Evolutionary conservation across 1,284 basidiomycete genomes (phyloP).

Genomic region (Puccinia novopanici): DNA sequence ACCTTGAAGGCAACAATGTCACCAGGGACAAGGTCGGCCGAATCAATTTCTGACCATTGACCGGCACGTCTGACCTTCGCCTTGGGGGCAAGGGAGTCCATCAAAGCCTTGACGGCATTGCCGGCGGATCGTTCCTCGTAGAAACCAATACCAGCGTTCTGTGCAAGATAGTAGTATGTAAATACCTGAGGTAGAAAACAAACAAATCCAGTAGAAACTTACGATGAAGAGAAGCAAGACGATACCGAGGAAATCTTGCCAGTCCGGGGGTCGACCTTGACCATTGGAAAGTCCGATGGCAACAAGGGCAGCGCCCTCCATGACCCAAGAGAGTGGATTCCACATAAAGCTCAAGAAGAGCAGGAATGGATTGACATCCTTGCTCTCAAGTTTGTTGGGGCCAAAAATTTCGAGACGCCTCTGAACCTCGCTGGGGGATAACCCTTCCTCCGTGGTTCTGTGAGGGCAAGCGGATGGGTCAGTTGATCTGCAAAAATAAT

Average conservation of each 20-base stretch:
- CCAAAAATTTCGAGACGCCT: constrained; percentile 93
- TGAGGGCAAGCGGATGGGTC: background rate
- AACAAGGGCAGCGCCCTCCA: constrained; percentile 95
- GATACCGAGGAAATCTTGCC: constrained; percentile 98
- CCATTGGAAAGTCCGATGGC: constrained; percentile 96
- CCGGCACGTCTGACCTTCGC: constrained; percentile 85
- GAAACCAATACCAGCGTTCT: constrained; percentile 94
- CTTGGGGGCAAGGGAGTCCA: constrained; percentile 98
- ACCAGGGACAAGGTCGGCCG: constrained; percentile 79
- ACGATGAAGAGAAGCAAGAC: constrained; percentile 79
- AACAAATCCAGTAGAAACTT: no score
- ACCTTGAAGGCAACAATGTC: constrained; percentile 96
- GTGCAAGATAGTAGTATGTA: no score
- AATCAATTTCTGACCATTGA: constrained; percentile 80
- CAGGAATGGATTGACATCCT: constrained; percentile 81
- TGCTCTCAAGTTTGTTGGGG: constrained; percentile 89
- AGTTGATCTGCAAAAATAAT: background rate
- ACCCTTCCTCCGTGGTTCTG: constrained; percentile 69
- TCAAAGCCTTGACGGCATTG: constrained; percentile 97
- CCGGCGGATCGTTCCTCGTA: constrained; percentile 95
- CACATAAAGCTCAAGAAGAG: constrained; percentile 62
- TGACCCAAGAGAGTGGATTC: constrained; percentile 91
- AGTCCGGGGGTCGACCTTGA: constrained; percentile 80
- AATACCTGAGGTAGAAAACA: no score
- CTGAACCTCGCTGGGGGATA: constrained; percentile 71